Conservation (phyloP, 1,284 basidiomycete genomes). For the Ganoderma sinense region DNA sequence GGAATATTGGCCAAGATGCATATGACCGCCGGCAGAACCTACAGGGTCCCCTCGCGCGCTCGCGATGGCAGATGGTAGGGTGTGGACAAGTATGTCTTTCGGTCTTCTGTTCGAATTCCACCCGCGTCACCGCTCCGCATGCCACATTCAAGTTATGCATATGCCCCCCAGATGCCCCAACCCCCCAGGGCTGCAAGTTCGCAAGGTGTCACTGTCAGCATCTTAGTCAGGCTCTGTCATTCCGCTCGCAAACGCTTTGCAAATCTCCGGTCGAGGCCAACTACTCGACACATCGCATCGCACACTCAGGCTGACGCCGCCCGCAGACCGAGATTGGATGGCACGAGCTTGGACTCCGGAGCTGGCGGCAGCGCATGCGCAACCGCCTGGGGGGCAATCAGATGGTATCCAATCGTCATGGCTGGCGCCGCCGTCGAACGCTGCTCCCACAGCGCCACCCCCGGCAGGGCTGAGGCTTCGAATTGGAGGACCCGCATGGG, state of each 20-base stretch:
- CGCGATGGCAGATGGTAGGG: too few relatives aligned
- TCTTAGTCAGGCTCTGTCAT: neutral
- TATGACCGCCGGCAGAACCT: neutral
- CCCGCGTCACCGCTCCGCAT: neutral
- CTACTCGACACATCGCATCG: too few relatives aligned
- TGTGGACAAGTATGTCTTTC: too few relatives aligned
- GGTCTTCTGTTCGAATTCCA: constrained; percentile 2
- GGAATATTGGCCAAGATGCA: neutral
- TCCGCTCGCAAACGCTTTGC: neutral
- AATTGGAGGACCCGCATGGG: neutral
- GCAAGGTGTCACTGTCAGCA: neutral
- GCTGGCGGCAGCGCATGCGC: too few relatives aligned
- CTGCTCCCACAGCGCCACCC: neutral
- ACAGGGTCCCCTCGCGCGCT: too few relatives aligned
- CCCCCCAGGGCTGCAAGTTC: too few relatives aligned
- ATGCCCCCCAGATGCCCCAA: too few relatives aligned
- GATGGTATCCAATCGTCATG: constrained; percentile 1
- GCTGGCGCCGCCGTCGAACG: neutral
- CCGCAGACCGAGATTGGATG: too few relatives aligned
- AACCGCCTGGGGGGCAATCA: neutral
- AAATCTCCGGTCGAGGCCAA: neutral
- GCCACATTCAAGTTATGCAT: neutral
- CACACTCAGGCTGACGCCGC: too few relatives aligned
- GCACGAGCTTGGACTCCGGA: too few relatives aligned
- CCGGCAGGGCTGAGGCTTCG: too few relatives aligned